Evolutionary conservation across 2,329 filamentous ascomycete genomes (phyloP).

Genomic region (Trichoderma simmonsii): DNA sequence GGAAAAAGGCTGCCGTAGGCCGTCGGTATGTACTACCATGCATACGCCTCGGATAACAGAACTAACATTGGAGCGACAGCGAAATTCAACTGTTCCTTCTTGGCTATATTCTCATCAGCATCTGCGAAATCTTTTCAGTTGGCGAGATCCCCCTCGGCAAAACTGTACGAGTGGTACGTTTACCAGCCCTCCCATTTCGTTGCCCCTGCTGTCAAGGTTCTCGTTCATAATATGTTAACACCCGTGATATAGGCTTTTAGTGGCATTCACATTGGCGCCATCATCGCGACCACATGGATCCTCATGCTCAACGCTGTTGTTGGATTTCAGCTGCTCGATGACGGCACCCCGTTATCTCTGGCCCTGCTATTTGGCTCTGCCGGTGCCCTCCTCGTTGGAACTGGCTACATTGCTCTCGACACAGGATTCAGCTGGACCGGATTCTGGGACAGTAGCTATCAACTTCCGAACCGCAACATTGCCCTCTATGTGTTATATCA

Average conservation of each 20-base stretch:
- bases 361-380: conserved; percentile 72
- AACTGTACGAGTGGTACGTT: conserved; percentile 67
- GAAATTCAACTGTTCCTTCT: conserved; percentile 95
- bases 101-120: conserved; percentile 80
- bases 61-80: conserved; percentile 45
- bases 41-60: too few species aligned
- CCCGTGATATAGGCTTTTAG: conserved; percentile 67
- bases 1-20: conserved; percentile 90
- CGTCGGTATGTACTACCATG: conserved; percentile 61
- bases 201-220: background rate
- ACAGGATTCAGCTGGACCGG: conserved; percentile 84
- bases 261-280: conserved; percentile 84
- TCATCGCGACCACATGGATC: conserved; percentile 85
- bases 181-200: background rate
- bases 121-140: conserved; percentile 96
- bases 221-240: conserved; percentile 22
- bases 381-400: conserved; percentile 74
- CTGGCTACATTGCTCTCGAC: conserved; percentile 92
- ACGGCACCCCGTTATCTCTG: conserved; percentile 82
- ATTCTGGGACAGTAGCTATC: conserved; percentile 64
- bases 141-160: conserved; percentile 77
- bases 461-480: conserved; percentile 66
- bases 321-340: conserved; percentile 89
- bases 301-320: conserved; percentile 89
- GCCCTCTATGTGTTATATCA: conserved; percentile 94